phyloP scores from a whole-genome alignment of 768 basidiomycete genomes.

The Panaeolus papilionaceus region DNA sequence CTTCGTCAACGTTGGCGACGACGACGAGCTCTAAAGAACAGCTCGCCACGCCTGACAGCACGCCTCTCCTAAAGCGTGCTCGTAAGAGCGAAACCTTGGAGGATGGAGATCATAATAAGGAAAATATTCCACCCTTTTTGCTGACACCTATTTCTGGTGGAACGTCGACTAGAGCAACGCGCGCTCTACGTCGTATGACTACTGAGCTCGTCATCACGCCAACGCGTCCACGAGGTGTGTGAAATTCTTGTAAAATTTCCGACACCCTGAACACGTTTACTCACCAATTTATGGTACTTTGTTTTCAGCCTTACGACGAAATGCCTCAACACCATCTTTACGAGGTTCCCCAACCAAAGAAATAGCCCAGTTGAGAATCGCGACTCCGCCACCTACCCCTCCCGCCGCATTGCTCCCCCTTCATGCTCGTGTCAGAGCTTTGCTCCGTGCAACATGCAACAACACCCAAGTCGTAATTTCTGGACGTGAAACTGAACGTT shows the following conservation, averaged over 20 bases:
- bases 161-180: constrained; percentile 45
- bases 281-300: not conserved
- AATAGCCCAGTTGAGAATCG: constrained; percentile 48
- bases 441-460: constrained; percentile 77
- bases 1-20: constrained; percentile 29
- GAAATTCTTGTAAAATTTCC: constrained; percentile 12
- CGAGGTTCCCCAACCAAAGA: constrained; percentile 51
- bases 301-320: constrained; percentile 48
- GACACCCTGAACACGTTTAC: constrained; percentile 11
- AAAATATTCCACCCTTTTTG: constrained; percentile 74
- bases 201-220: constrained; percentile 46
- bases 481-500: constrained; percentile 73
- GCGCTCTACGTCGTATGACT: constrained; percentile 44
- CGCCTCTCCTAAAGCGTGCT: constrained; percentile 70
- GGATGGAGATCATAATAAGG: constrained; percentile 74
- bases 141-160: constrained; percentile 42
- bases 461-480: constrained; percentile 55
- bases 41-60: constrained; percentile 65
- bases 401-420: constrained; percentile 54
- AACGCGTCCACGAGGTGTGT: constrained; percentile 41
- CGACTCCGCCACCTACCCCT: constrained; percentile 70
- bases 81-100: constrained; percentile 49
- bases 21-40: constrained; percentile 37
- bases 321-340: constrained; percentile 55
- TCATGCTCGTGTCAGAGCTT: constrained; percentile 66